Evolutionary conservation across 441 rosid genomes (phyloP).

Genomic region (Erysimum pusillum): DNA sequence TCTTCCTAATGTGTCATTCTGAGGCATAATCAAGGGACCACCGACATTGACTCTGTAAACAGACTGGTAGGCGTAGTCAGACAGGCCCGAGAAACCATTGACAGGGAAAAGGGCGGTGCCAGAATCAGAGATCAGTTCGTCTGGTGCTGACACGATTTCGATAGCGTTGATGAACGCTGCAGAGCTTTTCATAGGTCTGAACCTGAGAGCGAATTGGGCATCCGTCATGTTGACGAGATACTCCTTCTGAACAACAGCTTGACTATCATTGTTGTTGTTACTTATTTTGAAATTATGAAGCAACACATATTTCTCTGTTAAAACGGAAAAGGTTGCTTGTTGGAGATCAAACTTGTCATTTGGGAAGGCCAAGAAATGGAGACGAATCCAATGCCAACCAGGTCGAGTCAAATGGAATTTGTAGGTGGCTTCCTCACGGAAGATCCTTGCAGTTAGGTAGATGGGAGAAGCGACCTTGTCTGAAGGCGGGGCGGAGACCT

Average conservation of each 20-base stretch:
- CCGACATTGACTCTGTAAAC: slow-evolving; percentile 78
- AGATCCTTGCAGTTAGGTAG: slow-evolving; percentile 72
- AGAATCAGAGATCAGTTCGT: slow-evolving; percentile 55
- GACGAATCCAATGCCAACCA: slow-evolving; percentile 85
- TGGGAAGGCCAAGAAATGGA: slow-evolving; percentile 68
- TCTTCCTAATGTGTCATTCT: slow-evolving; percentile 75
- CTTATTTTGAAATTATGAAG: slow-evolving; percentile 63
- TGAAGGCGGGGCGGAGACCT: slow-evolving; percentile 56
- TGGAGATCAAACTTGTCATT: slow-evolving; percentile 59
- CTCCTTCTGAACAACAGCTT: slow-evolving; percentile 60
- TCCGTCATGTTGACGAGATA: slow-evolving; percentile 65
- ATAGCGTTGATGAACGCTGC: slow-evolving; percentile 83
- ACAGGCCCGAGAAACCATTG: slow-evolving; percentile 51
- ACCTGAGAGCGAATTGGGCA: slow-evolving; percentile 57
- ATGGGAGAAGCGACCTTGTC: slow-evolving; percentile 73
- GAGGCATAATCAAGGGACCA: slow-evolving; percentile 67
- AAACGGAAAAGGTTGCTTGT: slow-evolving; percentile 61
- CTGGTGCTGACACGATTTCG: slow-evolving; percentile 89
- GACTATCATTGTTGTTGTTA: slow-evolving; percentile 47
- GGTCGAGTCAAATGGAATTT: slow-evolving; percentile 59
- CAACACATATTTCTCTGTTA: slow-evolving; percentile 65
- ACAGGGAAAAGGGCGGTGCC: slow-evolving; percentile 73
- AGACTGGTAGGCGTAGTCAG: slow-evolving; percentile 57
- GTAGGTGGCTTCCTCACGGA: slow-evolving; percentile 62
- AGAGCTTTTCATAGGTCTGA: slow-evolving; percentile 69